Evolutionary conservation across 202 grass and related monocot species (phyloP).

Genomic region (Panicum hallii): DNA sequence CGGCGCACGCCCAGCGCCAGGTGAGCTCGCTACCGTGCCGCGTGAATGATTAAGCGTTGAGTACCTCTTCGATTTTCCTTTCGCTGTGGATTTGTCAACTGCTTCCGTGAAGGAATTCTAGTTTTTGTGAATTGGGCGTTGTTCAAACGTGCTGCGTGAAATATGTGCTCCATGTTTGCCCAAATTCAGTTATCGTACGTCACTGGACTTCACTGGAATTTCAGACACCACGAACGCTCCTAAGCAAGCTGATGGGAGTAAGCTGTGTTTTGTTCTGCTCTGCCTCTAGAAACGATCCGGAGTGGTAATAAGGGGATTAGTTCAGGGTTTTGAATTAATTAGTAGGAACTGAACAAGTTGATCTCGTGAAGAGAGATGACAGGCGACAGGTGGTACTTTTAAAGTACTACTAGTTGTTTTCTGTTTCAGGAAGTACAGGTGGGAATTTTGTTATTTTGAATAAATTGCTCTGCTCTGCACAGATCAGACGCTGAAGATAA

Average conservation of each 20-base stretch:
- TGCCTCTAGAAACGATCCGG: not conserved
- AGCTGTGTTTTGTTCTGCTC: conserved; percentile 27
- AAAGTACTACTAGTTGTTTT: conserved; percentile 20
- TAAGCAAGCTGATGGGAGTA: conserved; percentile 3
- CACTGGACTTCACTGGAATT: not conserved
- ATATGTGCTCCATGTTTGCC: not conserved
- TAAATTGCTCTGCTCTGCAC: conserved; percentile 11
- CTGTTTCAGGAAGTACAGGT: conserved; percentile 9
- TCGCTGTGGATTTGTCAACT: not conserved
- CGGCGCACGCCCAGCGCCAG: conserved; percentile 74
- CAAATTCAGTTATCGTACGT: not conserved
- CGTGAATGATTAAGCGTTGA: not conserved
- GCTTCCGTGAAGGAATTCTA: not conserved
- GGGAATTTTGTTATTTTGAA: conserved; percentile 2
- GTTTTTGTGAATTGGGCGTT: not conserved
- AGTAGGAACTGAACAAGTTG: conserved; percentile 21
- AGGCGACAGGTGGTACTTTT: conserved; percentile 38
- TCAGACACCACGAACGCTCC: not conserved
- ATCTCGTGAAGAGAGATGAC: conserved; percentile 36
- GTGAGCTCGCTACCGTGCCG: conserved; percentile 29
- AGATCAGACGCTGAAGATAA: not conserved
- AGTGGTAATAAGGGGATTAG: not conserved
- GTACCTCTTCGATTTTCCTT: not conserved
- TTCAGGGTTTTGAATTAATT: conserved; percentile 17
- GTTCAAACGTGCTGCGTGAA: not conserved